Evolutionary conservation across 2,329 filamentous ascomycete species (phyloP).

Genomic region (Botrytis squamosa): DNA sequence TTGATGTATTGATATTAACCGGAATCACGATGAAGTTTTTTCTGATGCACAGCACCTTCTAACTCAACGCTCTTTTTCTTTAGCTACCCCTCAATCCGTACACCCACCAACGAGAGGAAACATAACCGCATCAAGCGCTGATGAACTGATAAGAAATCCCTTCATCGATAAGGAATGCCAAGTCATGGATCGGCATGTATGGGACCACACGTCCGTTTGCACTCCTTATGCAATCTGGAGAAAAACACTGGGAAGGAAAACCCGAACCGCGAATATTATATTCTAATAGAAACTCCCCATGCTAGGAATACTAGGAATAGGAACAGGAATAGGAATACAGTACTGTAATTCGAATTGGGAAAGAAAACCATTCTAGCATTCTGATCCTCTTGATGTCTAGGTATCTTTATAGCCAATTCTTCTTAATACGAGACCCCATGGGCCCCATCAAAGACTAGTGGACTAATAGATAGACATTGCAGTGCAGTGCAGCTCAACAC

Average conservation of each 20-base stretch:
- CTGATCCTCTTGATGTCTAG: not conserved
- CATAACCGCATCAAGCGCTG: constrained; percentile 1
- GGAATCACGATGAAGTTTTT: not conserved
- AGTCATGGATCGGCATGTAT: not conserved
- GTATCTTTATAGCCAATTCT: not conserved
- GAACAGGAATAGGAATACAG: not conserved
- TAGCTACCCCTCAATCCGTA: not conserved
- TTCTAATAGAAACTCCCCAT: not conserved
- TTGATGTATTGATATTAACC: not conserved
- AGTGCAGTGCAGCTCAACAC: not conserved
- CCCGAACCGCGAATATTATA: not conserved
- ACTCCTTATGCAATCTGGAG: not conserved
- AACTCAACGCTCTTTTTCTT: not conserved
- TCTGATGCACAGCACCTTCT: not conserved
- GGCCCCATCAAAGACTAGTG: not conserved
- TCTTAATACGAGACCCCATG: not conserved
- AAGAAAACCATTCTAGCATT: not conserved
- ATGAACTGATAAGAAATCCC: not conserved
- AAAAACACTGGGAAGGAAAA: not conserved
- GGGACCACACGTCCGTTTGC: not conserved
- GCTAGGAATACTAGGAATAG: not conserved
- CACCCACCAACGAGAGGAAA: not conserved
- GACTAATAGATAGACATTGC: not conserved
- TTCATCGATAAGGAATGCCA: constrained; percentile 9
- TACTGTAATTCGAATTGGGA: not conserved